Evolutionary conservation across 2,329 filamentous ascomycete species (phyloP), one percentile per base, ranked within the genome.

Genomic region (Paraphoma chrysanthemicola): DNA sequence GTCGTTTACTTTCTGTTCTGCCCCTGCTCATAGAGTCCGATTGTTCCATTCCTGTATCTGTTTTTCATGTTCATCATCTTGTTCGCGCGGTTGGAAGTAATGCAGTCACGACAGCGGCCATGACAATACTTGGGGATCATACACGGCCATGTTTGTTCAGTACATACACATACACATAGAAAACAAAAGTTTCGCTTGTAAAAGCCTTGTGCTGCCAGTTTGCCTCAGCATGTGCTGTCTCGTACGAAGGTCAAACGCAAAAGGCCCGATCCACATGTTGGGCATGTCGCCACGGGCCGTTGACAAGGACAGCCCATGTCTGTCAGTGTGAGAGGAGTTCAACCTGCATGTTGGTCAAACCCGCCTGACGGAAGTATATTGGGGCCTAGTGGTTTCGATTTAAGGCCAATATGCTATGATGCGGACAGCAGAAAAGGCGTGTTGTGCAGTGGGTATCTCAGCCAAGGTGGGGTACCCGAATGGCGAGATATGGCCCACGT

Each of bases 141-240:
- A 57, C 41, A 54, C 41, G 41, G 57, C 45, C 28, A 51, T 18
- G 49, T 51, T 44, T 43, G 47, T 18, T 39, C 38, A 33, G 41
- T 60, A 57, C 45, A 57, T 54, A 39, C 23, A 10, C 41, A 39
- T 18, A 10, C 41, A 56, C 33, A 36, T 36, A 36, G 9, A 4
- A 14, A 10, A 36, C 9, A 36, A 36, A 36, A 36, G 33, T 36
- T 36, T 36, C 33, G 33, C 33, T 36, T 14, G 33, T 36, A 10
- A 10, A 14, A 36, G 14, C 33, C 3, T 36, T 5, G 23, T 23
- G 23, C 23, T 23, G 23, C 23, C 23, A 23, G 2, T 23, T 23
- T 23, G 23, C 23, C 23, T 23, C 23, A 23, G 23, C 23, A 23
- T 23, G 23, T 23, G 23, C 23, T 23, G 23, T 23, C 23, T 23